Base-by-base conservation (phyloP, 2,329 filamentous ascomycete genomes). In the Thielaviopsis populi region DNA sequence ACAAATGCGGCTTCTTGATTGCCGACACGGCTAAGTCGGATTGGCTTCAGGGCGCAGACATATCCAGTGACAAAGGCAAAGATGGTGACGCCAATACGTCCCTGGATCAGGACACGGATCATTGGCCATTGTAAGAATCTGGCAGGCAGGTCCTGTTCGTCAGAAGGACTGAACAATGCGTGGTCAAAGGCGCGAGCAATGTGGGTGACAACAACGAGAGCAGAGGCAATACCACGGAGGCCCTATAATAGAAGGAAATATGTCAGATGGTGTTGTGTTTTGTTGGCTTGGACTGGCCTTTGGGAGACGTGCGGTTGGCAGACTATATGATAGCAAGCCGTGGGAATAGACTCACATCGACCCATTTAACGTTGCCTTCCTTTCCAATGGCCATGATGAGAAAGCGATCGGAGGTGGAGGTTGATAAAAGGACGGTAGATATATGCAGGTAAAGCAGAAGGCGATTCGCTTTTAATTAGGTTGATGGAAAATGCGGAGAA, bases 21-120 rank as follows among this genome's bases (percentile, higher is more conserved):
- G 61, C 80, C 82, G 40, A 79, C 74, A 62, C 80, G 77, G 69
- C 75, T 79, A 61, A 81, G 77, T 63, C 78, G 76, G 66, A 85
- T 77, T 17, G 83, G 80, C 69, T 84, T 84, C 62, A 85, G 75
- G 2, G 81, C 79, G 72, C 83, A 85, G 61, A 85, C 83, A 69
- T 84, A 85, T 64, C 83, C 83, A 24, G 83, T 83, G 46, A 85
- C 81, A 58, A 87, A 76, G 69, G 84, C 80, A 72, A 87, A 86
- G 67, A 86, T 82, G 15, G 83, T 80, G 1, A 87, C 84, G 71
- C 84, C 85, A 56, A 83, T 81, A 17, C 85, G 79, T 24, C 84
- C 83, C 69, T 83, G 82, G 60, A 80, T 75, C 46, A 81, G 74
- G 59, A 86, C 77, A 64, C 83, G 80, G 65, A 85, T 73, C 68